phyloP scores from a whole-genome alignment of 768 basidiomycete genomes.

The Lactarius trivialis region DNA sequence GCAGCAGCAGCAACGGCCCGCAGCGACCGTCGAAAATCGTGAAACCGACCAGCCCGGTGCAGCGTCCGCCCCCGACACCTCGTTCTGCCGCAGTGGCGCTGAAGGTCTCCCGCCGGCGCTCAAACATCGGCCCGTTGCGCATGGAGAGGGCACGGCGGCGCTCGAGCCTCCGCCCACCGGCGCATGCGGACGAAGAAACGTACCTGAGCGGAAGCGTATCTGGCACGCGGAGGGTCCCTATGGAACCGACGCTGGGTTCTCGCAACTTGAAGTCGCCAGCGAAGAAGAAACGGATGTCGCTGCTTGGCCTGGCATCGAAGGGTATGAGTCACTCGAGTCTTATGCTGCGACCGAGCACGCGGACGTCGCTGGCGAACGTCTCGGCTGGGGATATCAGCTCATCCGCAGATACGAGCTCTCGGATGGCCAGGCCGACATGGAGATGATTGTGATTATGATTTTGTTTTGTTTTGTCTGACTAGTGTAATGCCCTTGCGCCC shows the following conservation, averaged over 20 bases:
- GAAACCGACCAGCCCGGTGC: constrained; percentile 3
- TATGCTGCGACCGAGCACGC: constrained; percentile 28
- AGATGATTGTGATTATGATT: constrained; percentile 34
- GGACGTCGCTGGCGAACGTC: constrained; percentile 31
- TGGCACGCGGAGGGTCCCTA: constrained; percentile 39
- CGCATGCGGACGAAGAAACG: constrained; percentile 39
- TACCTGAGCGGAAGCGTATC: constrained; percentile 31
- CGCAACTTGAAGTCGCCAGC: constrained; percentile 41
- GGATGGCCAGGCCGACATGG: constrained; percentile 48
- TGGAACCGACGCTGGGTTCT: constrained; percentile 24
- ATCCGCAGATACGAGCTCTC: constrained; percentile 28
- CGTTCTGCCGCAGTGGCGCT: constrained; percentile 6
- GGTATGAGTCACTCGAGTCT: constrained; percentile 23
- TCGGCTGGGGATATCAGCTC: constrained; percentile 43
- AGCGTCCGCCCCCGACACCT: constrained; percentile 5
- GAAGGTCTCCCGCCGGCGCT: constrained; percentile 50
- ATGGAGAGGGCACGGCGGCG: constrained; percentile 66
- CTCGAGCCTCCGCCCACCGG: constrained; percentile 74
- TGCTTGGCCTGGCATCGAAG: constrained; percentile 37
- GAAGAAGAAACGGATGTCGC: constrained; percentile 56
- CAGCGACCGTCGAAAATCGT: constrained; percentile 6
- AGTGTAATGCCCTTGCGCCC: constrained; percentile 1
- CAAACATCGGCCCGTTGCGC: constrained; percentile 71
- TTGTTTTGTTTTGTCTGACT: constrained; percentile 1
- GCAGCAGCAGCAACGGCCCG: constrained; percentile 26